Evolutionary conservation across 129 eudicot genomes (phyloP).

Genomic region (Centaurea solstitialis): DNA sequence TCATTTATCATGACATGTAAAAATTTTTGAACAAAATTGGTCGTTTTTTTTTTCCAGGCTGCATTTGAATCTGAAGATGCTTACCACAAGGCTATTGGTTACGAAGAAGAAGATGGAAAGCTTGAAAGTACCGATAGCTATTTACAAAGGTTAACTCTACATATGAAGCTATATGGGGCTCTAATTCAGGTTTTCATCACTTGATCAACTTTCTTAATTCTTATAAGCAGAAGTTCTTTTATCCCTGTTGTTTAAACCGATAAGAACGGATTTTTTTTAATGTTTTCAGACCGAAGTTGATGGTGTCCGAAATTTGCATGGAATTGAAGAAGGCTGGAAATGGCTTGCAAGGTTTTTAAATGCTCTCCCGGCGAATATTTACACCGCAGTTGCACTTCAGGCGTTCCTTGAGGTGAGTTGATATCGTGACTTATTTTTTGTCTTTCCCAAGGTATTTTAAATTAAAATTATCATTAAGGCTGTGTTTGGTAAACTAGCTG

Average conservation of each 20-base stretch:
- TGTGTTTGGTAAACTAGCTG: too few species aligned
- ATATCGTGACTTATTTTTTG: not conserved
- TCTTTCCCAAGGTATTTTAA: not conserved
- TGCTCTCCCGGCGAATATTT: slow-evolving; percentile 67
- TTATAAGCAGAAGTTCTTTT: not conserved
- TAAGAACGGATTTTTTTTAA: not conserved
- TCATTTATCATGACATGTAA: not conserved
- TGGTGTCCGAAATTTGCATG: slow-evolving; percentile 68
- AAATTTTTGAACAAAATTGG: not conserved
- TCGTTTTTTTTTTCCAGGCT: slow-evolving; percentile 34
- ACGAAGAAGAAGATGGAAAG: slow-evolving; percentile 73
- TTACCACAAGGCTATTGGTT: slow-evolving; percentile 71
- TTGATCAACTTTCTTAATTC: slow-evolving; percentile 7
- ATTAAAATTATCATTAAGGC: too few species aligned
- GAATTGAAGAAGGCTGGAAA: slow-evolving; percentile 86
- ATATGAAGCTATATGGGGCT: slow-evolving; percentile 93
- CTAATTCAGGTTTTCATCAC: slow-evolving; percentile 70
- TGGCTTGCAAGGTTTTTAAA: slow-evolving; percentile 95
- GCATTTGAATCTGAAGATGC: slow-evolving; percentile 60
- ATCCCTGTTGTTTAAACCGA: not conserved
- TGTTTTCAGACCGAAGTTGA: slow-evolving; percentile 72
- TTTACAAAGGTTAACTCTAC: slow-evolving; percentile 42
- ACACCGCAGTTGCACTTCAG: slow-evolving; percentile 64
- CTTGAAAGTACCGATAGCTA: slow-evolving; percentile 59
- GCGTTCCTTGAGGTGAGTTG: slow-evolving; percentile 75